phyloP scores from a whole-genome alignment of 768 basidiomycete genomes.

The Tulasnella sp. region DNA sequence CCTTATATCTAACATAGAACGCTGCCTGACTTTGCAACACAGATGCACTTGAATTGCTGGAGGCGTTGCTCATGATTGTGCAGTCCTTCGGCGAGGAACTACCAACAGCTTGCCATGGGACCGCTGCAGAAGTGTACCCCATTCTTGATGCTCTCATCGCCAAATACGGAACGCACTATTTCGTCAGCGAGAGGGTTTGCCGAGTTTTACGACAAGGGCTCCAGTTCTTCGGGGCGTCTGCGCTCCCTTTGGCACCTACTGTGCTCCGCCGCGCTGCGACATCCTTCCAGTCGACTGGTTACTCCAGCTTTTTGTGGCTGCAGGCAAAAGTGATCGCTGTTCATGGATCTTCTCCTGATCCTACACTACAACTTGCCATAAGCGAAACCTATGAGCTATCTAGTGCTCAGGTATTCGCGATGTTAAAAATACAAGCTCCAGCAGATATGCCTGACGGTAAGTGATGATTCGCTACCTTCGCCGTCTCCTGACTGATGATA shows the following conservation, averaged over 20 bases:
- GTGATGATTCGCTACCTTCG: slow-evolving; percentile 23
- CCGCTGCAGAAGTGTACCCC: slow-evolving; percentile 66
- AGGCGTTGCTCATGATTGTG: slow-evolving; percentile 79
- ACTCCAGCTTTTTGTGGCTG: slow-evolving; percentile 88
- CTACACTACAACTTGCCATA: slow-evolving; percentile 44
- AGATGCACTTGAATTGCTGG: slow-evolving; percentile 87
- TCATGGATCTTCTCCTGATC: slow-evolving; percentile 57
- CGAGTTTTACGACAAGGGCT: slow-evolving; percentile 76
- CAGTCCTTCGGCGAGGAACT: slow-evolving; percentile 71
- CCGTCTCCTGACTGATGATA: slow-evolving; percentile 5
- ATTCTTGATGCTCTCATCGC: slow-evolving; percentile 70
- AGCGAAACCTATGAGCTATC: slow-evolving; percentile 58
- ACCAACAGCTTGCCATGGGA: slow-evolving; percentile 65
- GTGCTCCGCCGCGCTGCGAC: slow-evolving; percentile 63
- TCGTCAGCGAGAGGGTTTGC: slow-evolving; percentile 70
- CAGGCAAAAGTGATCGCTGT: slow-evolving; percentile 70
- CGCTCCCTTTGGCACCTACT: slow-evolving; percentile 53
- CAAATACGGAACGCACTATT: slow-evolving; percentile 64
- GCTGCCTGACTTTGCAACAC: background rate
- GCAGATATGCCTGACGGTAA: slow-evolving; percentile 79
- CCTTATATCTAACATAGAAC: background rate
- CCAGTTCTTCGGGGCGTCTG: slow-evolving; percentile 59
- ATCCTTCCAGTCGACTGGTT: slow-evolving; percentile 67
- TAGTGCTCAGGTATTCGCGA: slow-evolving; percentile 52
- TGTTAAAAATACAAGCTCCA: slow-evolving; percentile 57